A percentile compares a stretch with the other conserved stretches of the same genome.
These are phyloP conservation scores for Anastatica hierochuntica DNA, from an alignment of 345 rosid species.

Conservation along the genomic window DNA sequence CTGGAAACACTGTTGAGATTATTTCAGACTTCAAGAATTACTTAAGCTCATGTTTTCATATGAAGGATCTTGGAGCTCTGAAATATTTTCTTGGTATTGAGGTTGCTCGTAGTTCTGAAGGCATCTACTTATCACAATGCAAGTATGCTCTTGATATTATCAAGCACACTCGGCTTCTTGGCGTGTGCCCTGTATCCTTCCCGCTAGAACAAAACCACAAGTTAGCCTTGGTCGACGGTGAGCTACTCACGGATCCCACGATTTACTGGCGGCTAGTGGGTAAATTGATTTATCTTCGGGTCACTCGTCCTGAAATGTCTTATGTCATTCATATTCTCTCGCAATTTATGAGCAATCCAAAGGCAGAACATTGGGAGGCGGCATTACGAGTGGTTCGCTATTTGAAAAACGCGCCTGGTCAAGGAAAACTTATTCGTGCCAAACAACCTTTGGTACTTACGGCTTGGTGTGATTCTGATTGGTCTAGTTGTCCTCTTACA, in stretches of 20 bases:
- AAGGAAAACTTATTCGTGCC: neutral
- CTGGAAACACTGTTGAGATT: rapidly evolving
- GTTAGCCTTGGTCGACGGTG: too few relatives aligned
- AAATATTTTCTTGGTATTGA: too few relatives aligned
- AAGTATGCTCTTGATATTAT: neutral
- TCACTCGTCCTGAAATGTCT: neutral
- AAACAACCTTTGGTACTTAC: neutral
- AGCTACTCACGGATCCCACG: too few relatives aligned
- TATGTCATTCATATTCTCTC: too few relatives aligned
- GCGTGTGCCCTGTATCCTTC: too few relatives aligned
- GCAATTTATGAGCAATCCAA: too few relatives aligned
- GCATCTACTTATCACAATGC: too few relatives aligned
- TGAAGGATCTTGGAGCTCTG: too few relatives aligned
- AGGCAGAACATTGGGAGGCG: too few relatives aligned
- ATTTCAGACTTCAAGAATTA: neutral
- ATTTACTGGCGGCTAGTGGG: neutral
- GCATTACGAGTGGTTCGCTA: neutral
- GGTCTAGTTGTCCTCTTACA: too few relatives aligned
- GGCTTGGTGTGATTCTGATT: slow-evolving; percentile 2
- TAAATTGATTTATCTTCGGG: neutral
- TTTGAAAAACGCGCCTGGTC: neutral
- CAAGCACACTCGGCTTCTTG: neutral
- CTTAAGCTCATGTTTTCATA: too few relatives aligned
- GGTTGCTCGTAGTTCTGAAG: too few relatives aligned
- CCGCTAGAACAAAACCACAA: neutral